Base-by-base conservation (phyloP, 805 yeast genomes). In the Yamadazyma insecticola region DNA sequence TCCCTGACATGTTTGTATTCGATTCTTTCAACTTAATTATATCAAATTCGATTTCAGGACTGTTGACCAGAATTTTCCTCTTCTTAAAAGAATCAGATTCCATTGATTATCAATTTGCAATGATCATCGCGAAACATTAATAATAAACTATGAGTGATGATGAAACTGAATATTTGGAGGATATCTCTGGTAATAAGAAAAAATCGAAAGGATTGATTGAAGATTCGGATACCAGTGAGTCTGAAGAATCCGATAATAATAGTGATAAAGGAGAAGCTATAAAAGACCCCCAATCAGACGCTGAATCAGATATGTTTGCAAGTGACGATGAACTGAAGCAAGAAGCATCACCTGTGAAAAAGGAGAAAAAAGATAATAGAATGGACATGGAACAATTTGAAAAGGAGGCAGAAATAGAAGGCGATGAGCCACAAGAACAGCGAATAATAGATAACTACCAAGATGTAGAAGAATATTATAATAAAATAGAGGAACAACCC, bases 281-380 rank as follows among this genome's bases (percentile, higher is more conserved):
- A 32, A 35, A 6, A 46, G 44, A 8, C 19, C 29, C 13, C 13
- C 22, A 49, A 14, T 36, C 36, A 3, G 54, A 55, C 20, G 69
- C 61, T 22, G 74, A 57, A 19, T 70, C 65, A 24, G 75, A 69
- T 44, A 69, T 70, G 67, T 63, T 60, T 47, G 70, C 67, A 2
- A 53, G 60, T 36, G 60, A 53, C 25, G 40, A 39, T 12, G 49
- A 51, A 16, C 34, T 13, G 40, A 41, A 39, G 13, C 22, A 29
- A 1, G 28, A 41, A 35, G 14, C 30, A 20, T 17, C 23, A 9
- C 10, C 30, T 6, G 6, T 6, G 18, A 38, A 37, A 15, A 30
- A 35, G 14, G 36, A 30, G 20, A 23, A 35, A 6, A 30, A 19
- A 28, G 18, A 11, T 35, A 36, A 26, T 25, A 37, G 22, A 30